phyloP scores from a whole-genome alignment of 345 rosid genomes.

The Gossypium ekmanianum region DNA sequence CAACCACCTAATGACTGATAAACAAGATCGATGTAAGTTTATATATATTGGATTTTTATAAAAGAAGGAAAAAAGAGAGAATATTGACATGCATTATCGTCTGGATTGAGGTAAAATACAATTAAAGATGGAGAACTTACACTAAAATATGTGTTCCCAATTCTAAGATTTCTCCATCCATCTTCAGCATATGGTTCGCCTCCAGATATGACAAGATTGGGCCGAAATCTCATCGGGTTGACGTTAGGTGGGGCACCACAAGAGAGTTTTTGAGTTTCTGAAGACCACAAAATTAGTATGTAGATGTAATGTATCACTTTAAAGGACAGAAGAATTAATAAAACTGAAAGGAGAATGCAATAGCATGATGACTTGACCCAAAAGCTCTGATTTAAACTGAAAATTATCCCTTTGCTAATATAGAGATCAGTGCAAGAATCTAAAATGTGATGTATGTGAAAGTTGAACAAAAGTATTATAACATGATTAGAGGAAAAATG shows the following conservation, averaged over 20 bases:
- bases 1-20: conserved; percentile 86
- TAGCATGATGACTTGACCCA: background rate
- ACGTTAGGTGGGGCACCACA: conserved; percentile 31
- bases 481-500: no score
- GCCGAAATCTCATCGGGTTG: conserved; percentile 70
- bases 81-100: background rate
- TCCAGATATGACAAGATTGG: conserved; percentile 73
- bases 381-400: no score
- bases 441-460: no score
- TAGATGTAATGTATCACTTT: background rate
- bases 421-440: no score
- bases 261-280: conserved; percentile 19
- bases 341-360: background rate
- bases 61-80: background rate
- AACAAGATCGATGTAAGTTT: background rate
- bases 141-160: conserved; percentile 52
- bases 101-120: background rate
- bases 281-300: background rate
- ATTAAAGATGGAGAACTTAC: conserved; percentile 39
- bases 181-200: conserved; percentile 85
- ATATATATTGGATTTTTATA: background rate
- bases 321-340: background rate
- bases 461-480: no score
- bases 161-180: conserved; percentile 62
- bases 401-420: no score